Evolutionary conservation across 768 basidiomycete genomes (phyloP).

Genomic region (Xanthoconium stramineum): DNA sequence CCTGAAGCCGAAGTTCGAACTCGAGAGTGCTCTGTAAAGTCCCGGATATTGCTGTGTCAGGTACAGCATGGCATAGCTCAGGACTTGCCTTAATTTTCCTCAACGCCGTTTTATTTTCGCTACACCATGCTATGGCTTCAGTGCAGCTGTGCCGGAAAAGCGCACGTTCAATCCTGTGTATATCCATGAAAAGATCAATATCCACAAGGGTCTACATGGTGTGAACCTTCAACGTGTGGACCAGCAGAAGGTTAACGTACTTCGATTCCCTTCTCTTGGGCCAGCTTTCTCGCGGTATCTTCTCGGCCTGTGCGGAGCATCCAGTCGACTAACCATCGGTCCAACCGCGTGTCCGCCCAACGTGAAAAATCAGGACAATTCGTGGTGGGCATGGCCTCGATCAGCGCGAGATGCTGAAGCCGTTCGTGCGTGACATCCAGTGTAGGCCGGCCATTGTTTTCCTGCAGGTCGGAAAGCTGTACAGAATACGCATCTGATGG

Average conservation of each 20-base stretch:
- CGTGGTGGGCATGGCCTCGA: conserved; percentile 55
- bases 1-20: conserved; percentile 93
- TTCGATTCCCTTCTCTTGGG: conserved; percentile 75
- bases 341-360: conserved; percentile 79
- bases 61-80: conserved; percentile 7
- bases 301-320: conserved; percentile 75
- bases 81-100: conserved; percentile 79
- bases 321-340: conserved; percentile 94
- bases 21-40: conserved; percentile 81
- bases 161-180: conserved; percentile 81
- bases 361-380: conserved; percentile 58
- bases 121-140: conserved; percentile 94
- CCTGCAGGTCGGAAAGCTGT: conserved; percentile 51
- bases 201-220: conserved; percentile 73
- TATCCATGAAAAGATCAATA: conserved; percentile 87
- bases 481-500: conserved; percentile 13
- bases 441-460: conserved; percentile 49
- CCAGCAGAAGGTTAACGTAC: conserved; percentile 41
- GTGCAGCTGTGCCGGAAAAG: conserved; percentile 72
- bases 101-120: conserved; percentile 89
- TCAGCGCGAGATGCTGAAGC: conserved; percentile 60
- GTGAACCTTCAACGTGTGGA: conserved; percentile 17
- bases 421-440: conserved; percentile 74
- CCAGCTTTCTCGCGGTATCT: conserved; percentile 72
- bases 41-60: conserved; percentile 16